Conservation (phyloP, 371 early-diverging fungal species). For the Mucor indicus region DNA sequence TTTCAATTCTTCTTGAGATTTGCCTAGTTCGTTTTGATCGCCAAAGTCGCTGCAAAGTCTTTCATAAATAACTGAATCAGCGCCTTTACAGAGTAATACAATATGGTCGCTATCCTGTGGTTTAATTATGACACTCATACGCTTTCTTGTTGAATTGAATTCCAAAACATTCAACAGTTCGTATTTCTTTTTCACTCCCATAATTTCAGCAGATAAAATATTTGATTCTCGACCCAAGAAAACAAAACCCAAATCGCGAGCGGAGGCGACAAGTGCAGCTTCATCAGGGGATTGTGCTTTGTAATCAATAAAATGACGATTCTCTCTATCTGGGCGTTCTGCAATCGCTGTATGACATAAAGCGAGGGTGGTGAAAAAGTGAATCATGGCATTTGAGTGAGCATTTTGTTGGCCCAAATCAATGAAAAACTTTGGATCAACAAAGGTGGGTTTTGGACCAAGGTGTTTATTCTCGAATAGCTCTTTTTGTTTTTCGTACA, state of each 20-base stretch:
- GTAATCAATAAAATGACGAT: conserved; percentile 58
- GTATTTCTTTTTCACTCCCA: conserved; percentile 32
- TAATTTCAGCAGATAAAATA: conserved; percentile 31
- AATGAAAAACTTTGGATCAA: conserved; percentile 42
- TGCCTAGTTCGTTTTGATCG: conserved; percentile 18
- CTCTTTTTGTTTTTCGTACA: conserved; percentile 33
- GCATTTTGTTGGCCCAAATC: conserved; percentile 21
- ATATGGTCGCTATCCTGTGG: conserved; percentile 55
- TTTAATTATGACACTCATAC: conserved; percentile 65
- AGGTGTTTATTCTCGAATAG: conserved; percentile 35
- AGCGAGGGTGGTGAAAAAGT: conserved; percentile 82
- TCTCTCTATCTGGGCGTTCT: conserved; percentile 41
- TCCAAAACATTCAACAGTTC: conserved; percentile 63
- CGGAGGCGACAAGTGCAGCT: conserved; percentile 87
- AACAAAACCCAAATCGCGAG: conserved; percentile 77
- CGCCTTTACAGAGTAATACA: conserved; percentile 76
- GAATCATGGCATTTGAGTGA: conserved; percentile 27
- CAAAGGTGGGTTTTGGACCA: conserved; percentile 40
- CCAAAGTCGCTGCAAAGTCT: conserved; percentile 35
- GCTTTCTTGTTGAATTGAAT: conserved; percentile 68
- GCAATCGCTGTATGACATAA: conserved; percentile 93
- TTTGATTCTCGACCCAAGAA: conserved; percentile 68
- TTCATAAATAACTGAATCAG: conserved; percentile 69
- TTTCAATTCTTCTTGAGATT: conserved; percentile 16
- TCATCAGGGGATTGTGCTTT: conserved; percentile 95